phyloP scores from a whole-genome alignment of 2,329 filamentous ascomycete genomes.

The Cyanodermella asteris region DNA sequence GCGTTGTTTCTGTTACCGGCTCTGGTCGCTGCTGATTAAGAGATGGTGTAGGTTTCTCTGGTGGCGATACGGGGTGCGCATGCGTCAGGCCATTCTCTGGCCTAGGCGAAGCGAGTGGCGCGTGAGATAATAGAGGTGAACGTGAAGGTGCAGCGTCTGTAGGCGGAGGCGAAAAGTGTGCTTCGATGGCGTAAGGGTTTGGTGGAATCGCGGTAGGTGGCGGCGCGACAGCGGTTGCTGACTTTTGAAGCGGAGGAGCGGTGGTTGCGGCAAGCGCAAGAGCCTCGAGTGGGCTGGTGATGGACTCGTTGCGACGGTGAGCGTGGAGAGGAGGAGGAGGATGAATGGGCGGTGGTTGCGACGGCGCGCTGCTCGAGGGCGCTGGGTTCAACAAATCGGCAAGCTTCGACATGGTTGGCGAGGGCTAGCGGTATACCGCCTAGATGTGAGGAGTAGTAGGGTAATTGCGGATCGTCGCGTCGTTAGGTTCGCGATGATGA shows the following conservation, averaged over 20 bases:
- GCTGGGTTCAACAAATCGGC: slow-evolving; percentile 7
- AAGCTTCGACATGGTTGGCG: slow-evolving; percentile 5
- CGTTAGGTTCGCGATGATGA: too few species aligned
- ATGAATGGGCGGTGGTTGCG: slow-evolving; percentile 1
- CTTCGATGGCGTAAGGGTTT: slow-evolving; percentile 1
- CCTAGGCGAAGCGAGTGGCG: neutral
- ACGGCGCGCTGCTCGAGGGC: neutral
- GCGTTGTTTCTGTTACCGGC: neutral
- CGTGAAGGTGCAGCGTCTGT: slow-evolving; percentile 3
- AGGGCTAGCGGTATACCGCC: too few species aligned
- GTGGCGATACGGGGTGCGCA: neutral
- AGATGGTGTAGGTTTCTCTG: too few species aligned
- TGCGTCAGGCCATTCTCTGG: neutral
- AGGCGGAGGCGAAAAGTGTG: slow-evolving; percentile 1
- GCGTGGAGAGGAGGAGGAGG: neutral
- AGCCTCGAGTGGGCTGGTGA: slow-evolving; percentile 3
- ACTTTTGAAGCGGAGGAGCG: too few species aligned
- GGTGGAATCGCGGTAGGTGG: slow-evolving; percentile 1
- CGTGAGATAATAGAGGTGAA: slow-evolving; percentile 1
- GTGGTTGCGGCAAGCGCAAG: slow-evolving; percentile 4
- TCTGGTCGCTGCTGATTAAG: neutral
- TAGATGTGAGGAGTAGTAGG: too few species aligned
- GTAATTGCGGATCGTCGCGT: too few species aligned
- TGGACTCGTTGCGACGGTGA: too few species aligned
- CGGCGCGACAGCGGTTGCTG: slow-evolving; percentile 1